These are phyloP conservation scores for Sarcodon aspratus DNA, from an alignment of 768 basidiomycete genomes.

Conservation along the genomic window DNA sequence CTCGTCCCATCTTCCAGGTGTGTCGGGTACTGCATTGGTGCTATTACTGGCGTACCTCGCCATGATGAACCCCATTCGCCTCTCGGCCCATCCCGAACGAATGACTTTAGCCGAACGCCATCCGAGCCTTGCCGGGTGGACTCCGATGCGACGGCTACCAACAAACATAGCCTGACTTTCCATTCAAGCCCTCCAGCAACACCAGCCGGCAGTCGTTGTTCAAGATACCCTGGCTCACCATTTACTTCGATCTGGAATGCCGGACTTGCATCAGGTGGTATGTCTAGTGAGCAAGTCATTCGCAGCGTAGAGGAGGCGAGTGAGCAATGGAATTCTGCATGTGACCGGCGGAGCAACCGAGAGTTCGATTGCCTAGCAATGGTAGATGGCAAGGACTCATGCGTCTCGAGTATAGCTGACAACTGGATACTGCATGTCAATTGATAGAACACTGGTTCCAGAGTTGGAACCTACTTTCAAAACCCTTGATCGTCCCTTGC, in stretches of 20 bases:
- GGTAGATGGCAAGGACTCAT: constrained; percentile 67
- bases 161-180: constrained; percentile 77
- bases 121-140: constrained; percentile 32
- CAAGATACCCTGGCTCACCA: constrained; percentile 9
- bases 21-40: constrained; percentile 41
- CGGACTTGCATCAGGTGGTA: constrained; percentile 86
- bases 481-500: constrained; percentile 59
- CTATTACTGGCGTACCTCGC: constrained; percentile 43
- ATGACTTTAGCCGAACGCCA: constrained; percentile 39
- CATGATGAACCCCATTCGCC: constrained; percentile 70
- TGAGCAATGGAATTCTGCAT: constrained; percentile 79
- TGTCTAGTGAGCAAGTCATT: constrained; percentile 81
- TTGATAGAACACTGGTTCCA: background rate
- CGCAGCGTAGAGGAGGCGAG: constrained; percentile 64
- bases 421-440: constrained; percentile 34
- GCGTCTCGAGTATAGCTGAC: constrained; percentile 81
- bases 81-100: constrained; percentile 43
- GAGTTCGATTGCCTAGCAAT: constrained; percentile 36
- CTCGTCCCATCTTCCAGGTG: constrained; percentile 9
- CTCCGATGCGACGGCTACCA: constrained; percentile 62
- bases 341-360: constrained; percentile 55
- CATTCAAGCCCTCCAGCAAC: constrained; percentile 73
- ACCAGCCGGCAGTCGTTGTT: constrained; percentile 8
- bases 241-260: constrained; percentile 64
- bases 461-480: constrained; percentile 47